A percentile compares a stretch with the other conserved stretches of the same genome.
These are phyloP conservation scores for Fomitopsis pulvina DNA, from an alignment of 768 basidiomycete species.

Conservation along the genomic window DNA sequence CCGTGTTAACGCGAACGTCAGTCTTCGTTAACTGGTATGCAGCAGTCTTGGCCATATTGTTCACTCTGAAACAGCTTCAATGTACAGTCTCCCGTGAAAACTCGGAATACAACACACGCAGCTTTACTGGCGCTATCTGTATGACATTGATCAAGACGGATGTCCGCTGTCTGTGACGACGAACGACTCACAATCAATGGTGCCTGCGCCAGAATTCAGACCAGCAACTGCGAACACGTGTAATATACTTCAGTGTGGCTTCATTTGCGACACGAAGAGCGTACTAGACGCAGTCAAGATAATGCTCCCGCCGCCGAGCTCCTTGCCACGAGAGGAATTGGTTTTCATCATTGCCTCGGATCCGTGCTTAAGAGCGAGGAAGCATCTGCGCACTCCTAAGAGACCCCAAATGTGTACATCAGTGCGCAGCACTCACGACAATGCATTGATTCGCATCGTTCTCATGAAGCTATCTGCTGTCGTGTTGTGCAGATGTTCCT, in stretches of 20 bases:
- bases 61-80: conserved; percentile 47
- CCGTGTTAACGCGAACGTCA: conserved; percentile 82
- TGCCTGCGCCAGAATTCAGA: conserved; percentile 73
- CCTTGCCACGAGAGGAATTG: conserved; percentile 64
- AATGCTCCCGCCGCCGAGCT: conserved; percentile 69
- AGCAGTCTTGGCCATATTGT: conserved; percentile 79
- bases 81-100: neutral
- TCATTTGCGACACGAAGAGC: conserved; percentile 15
- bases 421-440: conserved; percentile 36
- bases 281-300: conserved; percentile 80
- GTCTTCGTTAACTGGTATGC: conserved; percentile 75
- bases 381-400: conserved; percentile 50
- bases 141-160: conserved; percentile 1
- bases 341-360: conserved; percentile 74
- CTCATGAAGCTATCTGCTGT: conserved; percentile 66
- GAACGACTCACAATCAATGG: conserved; percentile 62
- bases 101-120: conserved; percentile 46
- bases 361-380: conserved; percentile 83
- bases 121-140: conserved; percentile 90
- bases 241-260: neutral
- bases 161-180: neutral
- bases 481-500: conserved; percentile 40
- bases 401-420: neutral
- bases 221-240: conserved; percentile 60
- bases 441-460: conserved; percentile 67